phyloP scores from a whole-genome alignment of 169 alveolate species.

The Condylostoma magnum region DNA sequence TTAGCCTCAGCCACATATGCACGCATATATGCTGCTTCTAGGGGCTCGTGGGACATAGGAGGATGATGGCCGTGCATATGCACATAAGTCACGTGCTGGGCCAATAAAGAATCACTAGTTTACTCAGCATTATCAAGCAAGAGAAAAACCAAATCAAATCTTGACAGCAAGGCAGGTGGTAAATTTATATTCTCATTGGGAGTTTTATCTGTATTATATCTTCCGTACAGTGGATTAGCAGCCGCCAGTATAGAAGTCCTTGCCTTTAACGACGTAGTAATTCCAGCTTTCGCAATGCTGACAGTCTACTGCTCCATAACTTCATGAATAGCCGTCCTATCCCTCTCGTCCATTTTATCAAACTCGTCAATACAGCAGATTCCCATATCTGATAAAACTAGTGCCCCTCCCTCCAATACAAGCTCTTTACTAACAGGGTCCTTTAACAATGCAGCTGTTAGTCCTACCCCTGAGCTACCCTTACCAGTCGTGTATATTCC shows the following conservation, averaged over 20 bases:
- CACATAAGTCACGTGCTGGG: constrained; percentile 92
- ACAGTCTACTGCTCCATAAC: constrained; percentile 99
- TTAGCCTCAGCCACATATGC: constrained; percentile 89
- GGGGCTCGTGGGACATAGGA: constrained; percentile 38
- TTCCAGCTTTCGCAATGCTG: constrained; percentile 97
- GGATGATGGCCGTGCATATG: constrained; percentile 78
- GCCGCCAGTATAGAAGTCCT: constrained; percentile 96
- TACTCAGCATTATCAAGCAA: constrained; percentile 85
- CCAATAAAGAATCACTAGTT: constrained; percentile 85
- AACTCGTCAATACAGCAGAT: constrained; percentile 98
- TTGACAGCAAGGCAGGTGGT: constrained; percentile 96
- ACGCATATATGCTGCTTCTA: constrained; percentile 79
- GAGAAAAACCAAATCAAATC: constrained; percentile 93
- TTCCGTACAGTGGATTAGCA: constrained; percentile 96
- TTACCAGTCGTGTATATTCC: constrained; percentile 95
- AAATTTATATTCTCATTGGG: constrained; percentile 94
- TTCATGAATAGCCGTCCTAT: constrained; percentile 97
- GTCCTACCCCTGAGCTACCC: constrained; percentile 97
- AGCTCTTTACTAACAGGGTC: constrained; percentile 90
- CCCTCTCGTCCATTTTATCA: constrained; percentile 97
- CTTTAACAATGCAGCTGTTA: constrained; percentile 97
- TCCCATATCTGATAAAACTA: constrained; percentile 96
- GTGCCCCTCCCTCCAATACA: constrained; percentile 96
- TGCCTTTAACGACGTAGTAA: constrained; percentile 89
- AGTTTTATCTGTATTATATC: constrained; percentile 90